These are phyloP conservation scores for Pseudogymnoascus sp. DNA, from an alignment of 2,329 filamentous ascomycete species.

Conservation along the genomic window DNA sequence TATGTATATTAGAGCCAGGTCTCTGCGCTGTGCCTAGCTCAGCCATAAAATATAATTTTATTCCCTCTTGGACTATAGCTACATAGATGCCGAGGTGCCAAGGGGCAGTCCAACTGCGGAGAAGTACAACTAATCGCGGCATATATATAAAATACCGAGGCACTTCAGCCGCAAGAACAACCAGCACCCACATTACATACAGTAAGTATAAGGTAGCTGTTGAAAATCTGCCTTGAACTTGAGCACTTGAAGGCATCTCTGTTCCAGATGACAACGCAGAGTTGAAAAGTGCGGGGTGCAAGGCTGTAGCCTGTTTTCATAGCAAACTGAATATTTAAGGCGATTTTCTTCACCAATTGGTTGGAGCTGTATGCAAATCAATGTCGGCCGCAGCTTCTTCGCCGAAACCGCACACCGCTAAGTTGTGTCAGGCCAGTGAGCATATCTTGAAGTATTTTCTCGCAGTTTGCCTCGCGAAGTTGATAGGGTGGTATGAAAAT, in stretches of 20 bases:
- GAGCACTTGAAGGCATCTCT: too few species aligned
- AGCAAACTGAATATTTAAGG: too few species aligned
- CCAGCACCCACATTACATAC: too few species aligned
- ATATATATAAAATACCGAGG: too few species aligned
- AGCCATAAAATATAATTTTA: not conserved
- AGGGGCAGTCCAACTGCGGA: not conserved
- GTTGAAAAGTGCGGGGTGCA: too few species aligned
- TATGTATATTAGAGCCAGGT: not conserved
- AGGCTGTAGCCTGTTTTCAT: too few species aligned
- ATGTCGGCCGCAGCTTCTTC: not conserved
- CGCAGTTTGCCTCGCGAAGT: not conserved
- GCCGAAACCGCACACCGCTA: not conserved
- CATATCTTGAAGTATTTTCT: not conserved
- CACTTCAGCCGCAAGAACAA: too few species aligned
- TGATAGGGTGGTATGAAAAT: too few species aligned
- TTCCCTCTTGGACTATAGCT: not conserved
- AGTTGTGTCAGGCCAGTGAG: not conserved
- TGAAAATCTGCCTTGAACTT: too few species aligned
- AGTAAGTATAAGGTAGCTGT: too few species aligned
- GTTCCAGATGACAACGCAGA: too few species aligned
- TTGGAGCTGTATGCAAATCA: not conserved
- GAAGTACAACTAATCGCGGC: not conserved
- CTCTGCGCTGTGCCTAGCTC: not conserved
- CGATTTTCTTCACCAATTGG: too few species aligned
- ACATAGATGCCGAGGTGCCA: not conserved